Base-by-base conservation (phyloP, 2,329 filamentous ascomycete species). In the Talaromyces amestolkiae region DNA sequence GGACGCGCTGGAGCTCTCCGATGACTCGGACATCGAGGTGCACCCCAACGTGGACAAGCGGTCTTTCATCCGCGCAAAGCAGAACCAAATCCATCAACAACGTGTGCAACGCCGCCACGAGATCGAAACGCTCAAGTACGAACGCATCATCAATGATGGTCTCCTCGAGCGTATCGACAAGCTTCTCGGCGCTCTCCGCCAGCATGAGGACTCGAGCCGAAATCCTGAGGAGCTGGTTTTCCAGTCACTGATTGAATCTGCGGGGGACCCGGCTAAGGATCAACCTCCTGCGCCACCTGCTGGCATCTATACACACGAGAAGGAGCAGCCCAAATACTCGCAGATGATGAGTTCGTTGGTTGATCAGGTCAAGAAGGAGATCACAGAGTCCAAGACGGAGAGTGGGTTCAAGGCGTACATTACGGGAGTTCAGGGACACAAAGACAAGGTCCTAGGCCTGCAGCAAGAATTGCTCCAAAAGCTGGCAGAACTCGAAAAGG, bases 21-120 rank as follows among this genome's bases (percentile, higher is more conserved):
- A 99, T 80, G 95, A 99, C 80, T 97, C 93, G 61, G 95, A 99
- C 75, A 89, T 99, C 73, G 95, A 99, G 81, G 95, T 98, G 61
- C 95, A 99, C 79, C 95, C 95, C 67, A 99, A 99, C 77, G 95
- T 99, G 77, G 95, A 99, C 82, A 99, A 99, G 80, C 88, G 90
- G 61, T 98, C 94, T 67, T 99, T 99, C 80, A 99, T 99, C 78
- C 92, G 94, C 70, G 96, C 95, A 70, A 99, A 99, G 81, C 95
- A 98, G 82, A 90, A 89, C 72, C 93, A 99, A 81, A 99, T 99
- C 73, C 95, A 99, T 78, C 88, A 93, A 75, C 90, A 97, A 77
- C 90, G 95, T 64, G 84, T 89, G 70, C 90, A 96, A 73, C 90
- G 95, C 65, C 92, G 91, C 76, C 88, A 91, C 72, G 90, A 96